Evolutionary conservation across 176 grass and related monocot genomes (phyloP).

Genomic region (Dendrocalamus sinicus): DNA sequence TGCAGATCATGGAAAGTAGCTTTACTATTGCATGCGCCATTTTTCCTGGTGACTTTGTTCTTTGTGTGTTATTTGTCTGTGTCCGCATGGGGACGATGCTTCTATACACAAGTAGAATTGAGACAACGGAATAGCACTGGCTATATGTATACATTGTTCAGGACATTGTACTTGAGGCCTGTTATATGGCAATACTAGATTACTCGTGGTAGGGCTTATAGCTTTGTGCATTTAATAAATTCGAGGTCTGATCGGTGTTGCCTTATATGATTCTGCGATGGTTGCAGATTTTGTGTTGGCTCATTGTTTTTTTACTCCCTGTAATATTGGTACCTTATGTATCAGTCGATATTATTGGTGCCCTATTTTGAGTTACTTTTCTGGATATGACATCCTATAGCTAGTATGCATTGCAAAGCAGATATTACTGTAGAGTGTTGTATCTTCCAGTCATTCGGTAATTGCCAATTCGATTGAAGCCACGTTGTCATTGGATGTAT

Average conservation of each 20-base stretch:
- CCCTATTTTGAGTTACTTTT: neutral
- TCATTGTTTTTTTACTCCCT: neutral
- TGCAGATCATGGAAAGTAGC: constrained; percentile 26
- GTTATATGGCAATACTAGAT: constrained; percentile 50
- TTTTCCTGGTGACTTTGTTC: constrained; percentile 45
- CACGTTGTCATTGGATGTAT: neutral
- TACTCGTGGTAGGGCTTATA: constrained; percentile 17
- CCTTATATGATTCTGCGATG: neutral
- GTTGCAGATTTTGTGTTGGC: constrained; percentile 7
- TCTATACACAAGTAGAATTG: constrained; percentile 50
- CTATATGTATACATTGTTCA: constrained; percentile 53
- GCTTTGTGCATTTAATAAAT: constrained; percentile 43
- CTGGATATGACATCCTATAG: neutral
- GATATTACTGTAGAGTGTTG: neutral
- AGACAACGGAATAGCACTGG: constrained; percentile 35
- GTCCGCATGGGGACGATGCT: constrained; percentile 21
- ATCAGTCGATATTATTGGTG: neutral
- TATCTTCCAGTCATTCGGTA: neutral
- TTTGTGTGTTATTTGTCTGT: constrained; percentile 40
- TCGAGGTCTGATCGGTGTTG: neutral
- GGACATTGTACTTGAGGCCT: constrained; percentile 44
- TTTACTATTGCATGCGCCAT: constrained; percentile 13
- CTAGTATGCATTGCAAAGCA: neutral
- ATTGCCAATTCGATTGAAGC: neutral
- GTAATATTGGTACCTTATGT: neutral